phyloP scores from a whole-genome alignment of 129 eudicot genomes.

The Erigeron canadensis region DNA sequence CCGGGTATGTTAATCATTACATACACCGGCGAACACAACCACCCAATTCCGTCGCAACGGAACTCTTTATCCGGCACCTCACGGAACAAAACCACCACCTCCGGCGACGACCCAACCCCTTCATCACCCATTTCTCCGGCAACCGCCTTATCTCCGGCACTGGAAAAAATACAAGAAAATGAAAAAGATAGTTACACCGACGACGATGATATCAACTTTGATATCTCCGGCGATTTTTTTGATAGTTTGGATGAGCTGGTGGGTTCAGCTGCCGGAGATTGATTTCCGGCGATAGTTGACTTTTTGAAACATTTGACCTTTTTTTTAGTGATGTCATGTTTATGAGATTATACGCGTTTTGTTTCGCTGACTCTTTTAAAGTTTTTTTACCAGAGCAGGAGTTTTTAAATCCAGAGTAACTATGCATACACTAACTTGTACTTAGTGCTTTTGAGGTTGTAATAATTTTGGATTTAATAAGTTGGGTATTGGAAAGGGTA shows the following conservation, averaged over 20 bases:
- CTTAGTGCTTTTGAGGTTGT: neutral
- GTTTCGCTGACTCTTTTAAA: neutral
- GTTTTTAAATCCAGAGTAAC: constrained; percentile 7
- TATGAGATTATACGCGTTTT: constrained; percentile 26
- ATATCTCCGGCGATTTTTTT: constrained; percentile 49
- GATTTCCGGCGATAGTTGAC: constrained; percentile 64
- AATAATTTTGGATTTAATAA: constrained; percentile 20
- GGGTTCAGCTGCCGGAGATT: constrained; percentile 48
- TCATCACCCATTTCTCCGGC: constrained; percentile 53
- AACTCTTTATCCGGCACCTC: constrained; percentile 80
- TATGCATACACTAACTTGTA: neutral
- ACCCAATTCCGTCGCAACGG: constrained; percentile 85
- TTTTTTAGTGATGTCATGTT: constrained; percentile 25
- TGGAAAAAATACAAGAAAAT: constrained; percentile 55
- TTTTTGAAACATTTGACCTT: neutral
- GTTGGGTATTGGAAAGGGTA: neutral
- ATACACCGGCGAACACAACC: constrained; percentile 88
- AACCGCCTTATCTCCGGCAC: constrained; percentile 44
- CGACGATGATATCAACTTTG: constrained; percentile 30
- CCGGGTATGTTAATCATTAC: constrained; percentile 82
- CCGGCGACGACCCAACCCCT: constrained; percentile 44
- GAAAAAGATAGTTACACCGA: constrained; percentile 31
- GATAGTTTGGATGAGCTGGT: constrained; percentile 50
- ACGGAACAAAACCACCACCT: constrained; percentile 48
- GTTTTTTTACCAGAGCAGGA: neutral